Conservation (phyloP, 257 asterid species). For the Lavandula angustifolia region DNA sequence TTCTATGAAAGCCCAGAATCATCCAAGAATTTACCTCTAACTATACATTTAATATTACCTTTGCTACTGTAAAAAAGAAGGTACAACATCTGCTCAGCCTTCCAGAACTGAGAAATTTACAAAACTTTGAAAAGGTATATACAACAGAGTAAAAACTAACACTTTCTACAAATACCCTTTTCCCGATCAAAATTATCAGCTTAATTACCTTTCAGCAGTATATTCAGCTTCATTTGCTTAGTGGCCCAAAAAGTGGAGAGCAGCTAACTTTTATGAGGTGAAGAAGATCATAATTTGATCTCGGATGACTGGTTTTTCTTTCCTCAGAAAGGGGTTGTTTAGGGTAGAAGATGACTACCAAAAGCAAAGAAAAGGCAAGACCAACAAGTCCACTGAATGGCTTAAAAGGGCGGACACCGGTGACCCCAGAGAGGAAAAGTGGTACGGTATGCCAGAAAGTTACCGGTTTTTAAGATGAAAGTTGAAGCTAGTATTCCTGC, state of each 20-base stretch:
- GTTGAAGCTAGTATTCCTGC: constrained; percentile 73
- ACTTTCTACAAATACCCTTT: constrained; percentile 5
- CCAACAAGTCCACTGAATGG: constrained; percentile 93
- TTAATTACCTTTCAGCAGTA: constrained; percentile 5
- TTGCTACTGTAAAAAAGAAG: neutral
- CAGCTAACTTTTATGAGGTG: constrained; percentile 17
- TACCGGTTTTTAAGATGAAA: constrained; percentile 60
- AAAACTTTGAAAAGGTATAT: constrained; percentile 24
- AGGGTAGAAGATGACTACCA: constrained; percentile 66
- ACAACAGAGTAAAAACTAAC: constrained; percentile 1
- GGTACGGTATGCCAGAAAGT: constrained; percentile 53
- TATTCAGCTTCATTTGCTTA: constrained; percentile 24
- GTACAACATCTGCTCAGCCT: constrained; percentile 16
- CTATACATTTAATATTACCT: neutral
- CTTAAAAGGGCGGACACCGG: constrained; percentile 68
- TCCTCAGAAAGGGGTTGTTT: constrained; percentile 33
- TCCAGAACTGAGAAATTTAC: constrained; percentile 18
- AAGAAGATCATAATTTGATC: constrained; percentile 29
- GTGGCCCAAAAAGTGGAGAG: constrained; percentile 3
- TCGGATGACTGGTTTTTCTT: constrained; percentile 41
- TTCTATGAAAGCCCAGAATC: neutral
- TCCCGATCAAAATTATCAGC: constrained; percentile 31
- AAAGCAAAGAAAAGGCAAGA: constrained; percentile 48
- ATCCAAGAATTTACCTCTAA: neutral
- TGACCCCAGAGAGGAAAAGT: constrained; percentile 61